phyloP scores from a whole-genome alignment of 768 basidiomycete genomes.

The Asterophora lycoperdoides region DNA sequence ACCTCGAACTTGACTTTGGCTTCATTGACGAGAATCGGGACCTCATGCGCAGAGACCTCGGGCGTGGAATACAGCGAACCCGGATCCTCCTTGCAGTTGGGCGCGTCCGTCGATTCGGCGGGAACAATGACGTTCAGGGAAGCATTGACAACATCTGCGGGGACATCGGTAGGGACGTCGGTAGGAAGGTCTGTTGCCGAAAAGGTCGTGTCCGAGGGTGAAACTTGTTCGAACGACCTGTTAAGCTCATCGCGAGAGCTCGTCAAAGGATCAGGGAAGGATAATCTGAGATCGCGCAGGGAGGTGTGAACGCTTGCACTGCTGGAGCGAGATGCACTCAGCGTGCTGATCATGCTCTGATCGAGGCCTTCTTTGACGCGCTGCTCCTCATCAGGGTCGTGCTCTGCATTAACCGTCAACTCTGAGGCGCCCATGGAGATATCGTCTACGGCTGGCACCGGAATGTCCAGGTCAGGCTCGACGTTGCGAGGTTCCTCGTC shows the following conservation, averaged over 20 bases:
- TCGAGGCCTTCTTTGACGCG: constrained; percentile 71
- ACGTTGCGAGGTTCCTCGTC: constrained; percentile 38
- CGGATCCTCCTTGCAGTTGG: constrained; percentile 30
- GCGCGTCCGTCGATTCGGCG: constrained; percentile 10
- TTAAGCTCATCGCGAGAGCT: constrained; percentile 62
- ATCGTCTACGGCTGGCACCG: constrained; percentile 29
- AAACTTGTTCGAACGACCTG: constrained; percentile 54
- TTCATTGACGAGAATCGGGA: constrained; percentile 13
- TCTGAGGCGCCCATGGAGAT: constrained; percentile 25
- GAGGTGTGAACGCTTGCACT: constrained; percentile 53
- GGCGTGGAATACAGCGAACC: constrained; percentile 28
- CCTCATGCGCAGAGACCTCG: constrained; percentile 32
- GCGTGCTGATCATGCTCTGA: constrained; percentile 79
- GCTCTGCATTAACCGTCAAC: constrained; percentile 24
- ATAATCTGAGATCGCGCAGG: constrained; percentile 71
- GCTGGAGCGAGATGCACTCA: constrained; percentile 69
- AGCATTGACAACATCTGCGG: constrained; percentile 17
- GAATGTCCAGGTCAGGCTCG: constrained; percentile 29
- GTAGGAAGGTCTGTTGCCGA: constrained; percentile 16
- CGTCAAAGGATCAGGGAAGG: constrained; percentile 80
- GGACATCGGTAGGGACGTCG: background rate
- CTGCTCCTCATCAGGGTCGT: constrained; percentile 57
- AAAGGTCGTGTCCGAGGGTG: constrained; percentile 31
- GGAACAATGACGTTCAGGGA: constrained; percentile 14
- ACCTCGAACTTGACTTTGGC: constrained; percentile 49